Evolutionary conservation across 2,329 filamentous ascomycete species (phyloP), one percentile per base, ranked within the genome.

Genomic region (Penicillium griseofulvum): DNA sequence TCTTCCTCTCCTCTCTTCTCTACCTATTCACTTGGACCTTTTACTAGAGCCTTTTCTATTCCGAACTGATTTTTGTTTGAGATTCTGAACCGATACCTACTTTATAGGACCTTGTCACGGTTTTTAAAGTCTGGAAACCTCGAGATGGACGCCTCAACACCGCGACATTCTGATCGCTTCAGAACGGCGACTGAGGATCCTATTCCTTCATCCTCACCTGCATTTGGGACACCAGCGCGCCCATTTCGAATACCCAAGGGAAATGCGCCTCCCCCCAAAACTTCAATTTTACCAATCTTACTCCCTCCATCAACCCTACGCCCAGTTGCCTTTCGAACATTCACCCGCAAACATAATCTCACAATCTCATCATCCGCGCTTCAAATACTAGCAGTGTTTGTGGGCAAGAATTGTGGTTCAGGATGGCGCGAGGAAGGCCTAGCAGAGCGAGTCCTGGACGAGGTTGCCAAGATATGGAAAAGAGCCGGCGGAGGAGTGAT

Each of bases 291-390:
- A 1, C 91, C 94, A 4, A 94, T 99, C 54, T 81, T 96, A 34
- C 86, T 99, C 5, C 92, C 93, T 4, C 89, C 92, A 0, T 85
- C 91, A 10, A 95, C 90, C 0, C 78, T 99, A 38, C 83, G 95
- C 59, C 93, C 94, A 2, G 81, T 97, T 19, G 95, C 94, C 9
- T 97, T 99, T 69, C 86, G 94, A 44, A 95, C 90, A 0, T 96
- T 99, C 63, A 99, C 94, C 2, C 97, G 97, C 74, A 99, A 97
- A 70, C 91, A 99, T 76, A 95, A 93, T 65, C 80, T 99, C 53
- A 97, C 92, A 0, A 84, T 99, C 50, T 92, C 90, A 8, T 94
- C 93, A 0, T 86, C 91, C 0, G 91, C 94, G 0, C 79, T 99
- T 5, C 87, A 93, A 71, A 85, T 89, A 44, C 81, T 99, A 31